phyloP scores from a whole-genome alignment of 805 yeast species.

The Sugiyamaella valdiviana region DNA sequence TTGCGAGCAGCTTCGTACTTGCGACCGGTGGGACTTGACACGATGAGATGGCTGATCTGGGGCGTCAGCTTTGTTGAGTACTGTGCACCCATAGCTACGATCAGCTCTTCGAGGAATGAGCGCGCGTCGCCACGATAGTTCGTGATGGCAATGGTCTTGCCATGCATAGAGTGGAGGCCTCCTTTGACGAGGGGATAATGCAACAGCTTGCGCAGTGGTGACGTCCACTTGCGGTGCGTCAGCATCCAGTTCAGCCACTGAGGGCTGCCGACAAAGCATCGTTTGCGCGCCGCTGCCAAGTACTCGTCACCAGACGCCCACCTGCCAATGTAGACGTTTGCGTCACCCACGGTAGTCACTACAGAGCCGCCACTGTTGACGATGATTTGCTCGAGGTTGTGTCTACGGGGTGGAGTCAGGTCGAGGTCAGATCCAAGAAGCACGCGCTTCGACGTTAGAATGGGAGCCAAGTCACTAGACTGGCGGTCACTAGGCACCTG shows the following conservation, averaged over 20 bases:
- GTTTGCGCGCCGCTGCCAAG: constrained; percentile 37
- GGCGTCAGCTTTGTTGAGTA: constrained; percentile 60
- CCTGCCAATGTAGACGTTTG: constrained; percentile 55
- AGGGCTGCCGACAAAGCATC: constrained; percentile 53
- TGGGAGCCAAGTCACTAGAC: background rate
- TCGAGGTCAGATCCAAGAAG: constrained; percentile 51
- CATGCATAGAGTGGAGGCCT: constrained; percentile 49
- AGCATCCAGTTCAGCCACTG: constrained; percentile 72
- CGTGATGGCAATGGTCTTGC: constrained; percentile 59
- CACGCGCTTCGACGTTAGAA: constrained; percentile 41
- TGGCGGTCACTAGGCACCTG: background rate
- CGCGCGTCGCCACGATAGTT: constrained; percentile 85
- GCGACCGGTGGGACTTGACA: constrained; percentile 61
- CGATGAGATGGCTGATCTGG: constrained; percentile 65
- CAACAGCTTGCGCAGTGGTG: constrained; percentile 51
- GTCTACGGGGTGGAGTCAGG: constrained; percentile 40
- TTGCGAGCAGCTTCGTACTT: constrained; percentile 67
- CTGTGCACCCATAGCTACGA: constrained; percentile 64
- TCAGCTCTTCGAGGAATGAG: constrained; percentile 56
- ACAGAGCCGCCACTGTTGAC: constrained; percentile 51
- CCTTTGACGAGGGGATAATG: constrained; percentile 61
- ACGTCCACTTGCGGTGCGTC: constrained; percentile 46
- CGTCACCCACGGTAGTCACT: constrained; percentile 25
- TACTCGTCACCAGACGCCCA: constrained; percentile 56
- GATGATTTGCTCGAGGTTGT: constrained; percentile 41